Conservation (phyloP, 768 basidiomycete species). For the Boletus subcaerulescens region DNA sequence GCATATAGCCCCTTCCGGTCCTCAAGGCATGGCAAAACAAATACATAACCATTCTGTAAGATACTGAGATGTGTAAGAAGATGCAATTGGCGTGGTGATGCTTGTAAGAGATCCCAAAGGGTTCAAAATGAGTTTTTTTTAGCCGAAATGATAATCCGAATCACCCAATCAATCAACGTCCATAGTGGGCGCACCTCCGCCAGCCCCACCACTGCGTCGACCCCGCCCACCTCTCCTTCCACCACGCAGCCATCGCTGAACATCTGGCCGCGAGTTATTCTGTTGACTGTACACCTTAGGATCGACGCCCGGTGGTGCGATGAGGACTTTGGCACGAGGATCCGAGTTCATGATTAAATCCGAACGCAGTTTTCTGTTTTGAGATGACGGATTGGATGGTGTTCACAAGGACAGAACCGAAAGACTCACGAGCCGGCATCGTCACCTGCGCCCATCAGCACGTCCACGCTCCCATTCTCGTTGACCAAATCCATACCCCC, state of each 20-base stretch:
- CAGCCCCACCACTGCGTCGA: conserved; percentile 15
- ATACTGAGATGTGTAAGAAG: conserved; percentile 23
- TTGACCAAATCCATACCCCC: conserved; percentile 50
- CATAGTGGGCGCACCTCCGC: conserved; percentile 20
- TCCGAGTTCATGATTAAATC: conserved; percentile 61
- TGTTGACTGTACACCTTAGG: conserved; percentile 47
- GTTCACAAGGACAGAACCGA: too few relatives aligned
- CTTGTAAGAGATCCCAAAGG: conserved; percentile 11
- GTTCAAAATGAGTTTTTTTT: conserved; percentile 13
- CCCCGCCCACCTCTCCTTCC: conserved; percentile 22
- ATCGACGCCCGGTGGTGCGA: conserved; percentile 66
- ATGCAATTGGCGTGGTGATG: conserved; percentile 16
- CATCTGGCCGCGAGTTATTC: conserved; percentile 21
- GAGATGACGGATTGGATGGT: not conserved
- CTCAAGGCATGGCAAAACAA: not conserved
- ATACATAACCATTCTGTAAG: conserved; percentile 26
- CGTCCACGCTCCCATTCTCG: conserved; percentile 40
- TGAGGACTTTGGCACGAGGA: conserved; percentile 65
- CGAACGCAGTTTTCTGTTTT: conserved; percentile 76
- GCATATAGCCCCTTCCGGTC: too few relatives aligned
- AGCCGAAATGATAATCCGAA: not conserved
- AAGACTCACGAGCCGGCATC: conserved; percentile 51
- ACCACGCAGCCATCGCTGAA: conserved; percentile 29
- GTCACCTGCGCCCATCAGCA: conserved; percentile 52
- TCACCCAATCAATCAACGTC: conserved; percentile 25